Evolutionary conservation across 768 basidiomycete genomes (phyloP).

Genomic region (Pulveroboletus sp.): DNA sequence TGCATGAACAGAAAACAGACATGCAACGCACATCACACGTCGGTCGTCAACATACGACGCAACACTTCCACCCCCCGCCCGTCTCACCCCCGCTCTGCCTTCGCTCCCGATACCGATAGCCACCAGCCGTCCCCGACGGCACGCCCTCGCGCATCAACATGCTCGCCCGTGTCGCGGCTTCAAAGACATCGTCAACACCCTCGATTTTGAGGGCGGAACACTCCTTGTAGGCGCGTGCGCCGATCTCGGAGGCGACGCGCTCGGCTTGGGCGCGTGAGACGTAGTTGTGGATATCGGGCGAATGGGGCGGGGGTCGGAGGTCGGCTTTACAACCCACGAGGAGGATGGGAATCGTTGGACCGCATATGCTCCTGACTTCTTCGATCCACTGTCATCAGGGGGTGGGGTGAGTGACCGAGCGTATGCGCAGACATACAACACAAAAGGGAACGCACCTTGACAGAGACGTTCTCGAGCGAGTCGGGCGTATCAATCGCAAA

Average conservation of each 20-base stretch:
- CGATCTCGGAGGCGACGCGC: constrained; percentile 77
- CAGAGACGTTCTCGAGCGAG: constrained; percentile 91
- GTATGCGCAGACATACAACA: too few species aligned
- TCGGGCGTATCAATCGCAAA: constrained; percentile 96
- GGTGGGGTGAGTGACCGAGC: too few species aligned
- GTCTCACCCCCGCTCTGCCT: constrained; percentile 41
- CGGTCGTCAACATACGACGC: constrained; percentile 60
- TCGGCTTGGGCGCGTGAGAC: constrained; percentile 82
- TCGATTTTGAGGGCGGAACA: constrained; percentile 88
- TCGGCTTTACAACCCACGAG: constrained; percentile 97
- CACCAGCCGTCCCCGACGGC: constrained; percentile 52
- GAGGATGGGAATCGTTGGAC: constrained; percentile 86
- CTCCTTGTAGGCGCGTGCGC: constrained; percentile 92
- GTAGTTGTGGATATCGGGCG: constrained; percentile 50
- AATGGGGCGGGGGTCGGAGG: constrained; percentile 61
- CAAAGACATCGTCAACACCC: constrained; percentile 96
- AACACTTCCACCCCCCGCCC: constrained; percentile 53
- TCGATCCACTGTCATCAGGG: constrained; percentile 93
- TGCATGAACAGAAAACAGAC: too few species aligned
- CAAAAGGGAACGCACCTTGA: constrained; percentile 56
- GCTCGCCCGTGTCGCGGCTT: constrained; percentile 93
- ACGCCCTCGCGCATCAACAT: constrained; percentile 93
- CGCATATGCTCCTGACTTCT: constrained; percentile 96
- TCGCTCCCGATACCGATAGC: constrained; percentile 48
- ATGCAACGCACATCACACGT: too few species aligned